Evolutionary conservation across 371 early-diverging fungal genomes (phyloP), one percentile per base, ranked within the genome.

Genomic region (Furculomyces boomerangus): DNA sequence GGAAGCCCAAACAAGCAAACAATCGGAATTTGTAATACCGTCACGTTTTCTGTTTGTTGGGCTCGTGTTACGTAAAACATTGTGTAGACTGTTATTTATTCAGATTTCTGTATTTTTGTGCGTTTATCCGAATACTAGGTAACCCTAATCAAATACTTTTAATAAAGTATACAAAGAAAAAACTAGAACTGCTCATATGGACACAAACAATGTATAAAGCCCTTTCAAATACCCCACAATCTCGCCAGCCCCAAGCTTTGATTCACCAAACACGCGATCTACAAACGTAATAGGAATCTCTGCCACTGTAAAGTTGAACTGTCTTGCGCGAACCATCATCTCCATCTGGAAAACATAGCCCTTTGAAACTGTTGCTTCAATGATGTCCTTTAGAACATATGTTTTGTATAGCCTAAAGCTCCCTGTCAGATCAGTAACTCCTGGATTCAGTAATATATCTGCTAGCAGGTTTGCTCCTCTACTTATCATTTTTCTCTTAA

Each of bases 281-380:
- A 93, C 95, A 77, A 96, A 96, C 2, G 93, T 91, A 65, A 96
- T 96, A 2, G 94, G 94, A 2, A 92, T 84, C 63, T 99, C 99
- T 25, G 83, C 91, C 43, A 99, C 88, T 18, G 78, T 72, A 61
- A 71, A 90, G 53, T 81, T 77, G 67, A 90, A 80, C 71, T 92
- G 89, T 61, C 88, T 75, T 37, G 98, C 98, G 32, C 96, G 81
- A 18, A 93, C 90, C 81, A 99, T 96, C 86, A 98, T 90, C 68
- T 99, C 99, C 98, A 98, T 97, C 70, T 99, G 99, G 75, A 98
- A 96, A 3, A 98, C 94, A 64, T 97, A 99, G 5, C 99, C 99
- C 67, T 92, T 90, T 35, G 93, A 85, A 24, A 84, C 75, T 2
- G 89, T 89, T 3, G 83, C 84, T 30, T 80, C 67, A 59, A 98